These are phyloP conservation scores for Oryza meyeriana DNA, from an alignment of 176 grass and related monocot species.

Conservation along the genomic window DNA sequence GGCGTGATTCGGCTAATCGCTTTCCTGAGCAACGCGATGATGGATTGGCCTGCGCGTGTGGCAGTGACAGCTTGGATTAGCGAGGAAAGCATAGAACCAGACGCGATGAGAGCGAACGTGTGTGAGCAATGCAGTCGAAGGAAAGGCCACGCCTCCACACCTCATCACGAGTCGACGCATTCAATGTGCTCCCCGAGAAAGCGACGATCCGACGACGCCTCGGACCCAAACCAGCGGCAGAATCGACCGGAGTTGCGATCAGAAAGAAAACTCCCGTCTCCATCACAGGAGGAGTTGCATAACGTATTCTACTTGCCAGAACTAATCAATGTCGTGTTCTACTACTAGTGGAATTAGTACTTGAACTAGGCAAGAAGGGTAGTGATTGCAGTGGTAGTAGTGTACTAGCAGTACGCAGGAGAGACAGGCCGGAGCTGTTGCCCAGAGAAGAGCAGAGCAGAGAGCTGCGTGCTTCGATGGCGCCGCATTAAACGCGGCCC, in stretches of 20 bases:
- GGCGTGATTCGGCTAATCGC: neutral
- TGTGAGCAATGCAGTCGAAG: neutral
- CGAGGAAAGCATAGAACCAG: neutral
- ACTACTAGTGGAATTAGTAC: neutral
- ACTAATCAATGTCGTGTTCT: neutral
- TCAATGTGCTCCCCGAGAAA: slow-evolving; percentile 13
- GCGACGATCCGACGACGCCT: slow-evolving; percentile 7
- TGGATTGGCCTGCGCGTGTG: neutral
- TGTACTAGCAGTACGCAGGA: too few relatives aligned
- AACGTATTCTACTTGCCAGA: neutral
- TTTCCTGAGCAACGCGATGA: slow-evolving; percentile 18
- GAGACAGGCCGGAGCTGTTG: slow-evolving; percentile 27
- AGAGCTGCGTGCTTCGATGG: neutral
- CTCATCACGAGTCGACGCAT: neutral
- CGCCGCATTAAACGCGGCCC: slow-evolving; percentile 39
- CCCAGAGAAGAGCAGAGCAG: neutral
- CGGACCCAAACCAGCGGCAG: neutral
- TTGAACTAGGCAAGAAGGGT: neutral
- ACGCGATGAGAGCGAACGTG: neutral
- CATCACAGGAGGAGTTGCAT: neutral
- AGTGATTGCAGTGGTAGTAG: neutral
- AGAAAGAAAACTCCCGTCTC: neutral
- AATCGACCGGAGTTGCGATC: neutral
- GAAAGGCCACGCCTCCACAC: neutral
- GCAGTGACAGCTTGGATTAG: neutral